Conservation (phyloP, 768 basidiomycete genomes). For the Termitomyces sp. region DNA sequence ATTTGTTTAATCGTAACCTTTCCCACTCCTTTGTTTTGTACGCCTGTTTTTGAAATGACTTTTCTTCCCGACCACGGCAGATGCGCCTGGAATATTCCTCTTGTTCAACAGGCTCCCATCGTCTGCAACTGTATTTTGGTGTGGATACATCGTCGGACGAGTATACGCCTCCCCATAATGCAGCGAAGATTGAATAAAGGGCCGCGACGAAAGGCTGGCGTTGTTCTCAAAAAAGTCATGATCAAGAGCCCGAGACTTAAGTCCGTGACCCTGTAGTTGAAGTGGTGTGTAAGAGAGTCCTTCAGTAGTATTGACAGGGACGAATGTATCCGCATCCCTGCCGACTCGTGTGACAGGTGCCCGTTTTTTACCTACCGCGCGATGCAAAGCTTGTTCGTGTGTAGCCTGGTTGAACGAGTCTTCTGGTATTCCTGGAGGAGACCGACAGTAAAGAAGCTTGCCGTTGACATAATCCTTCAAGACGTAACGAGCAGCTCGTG, state of each 20-base stretch:
- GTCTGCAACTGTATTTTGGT: conserved; percentile 74
- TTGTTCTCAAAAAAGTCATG: conserved; percentile 73
- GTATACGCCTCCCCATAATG: conserved; percentile 56
- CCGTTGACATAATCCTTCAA: conserved; percentile 98
- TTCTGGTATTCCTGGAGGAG: conserved; percentile 68
- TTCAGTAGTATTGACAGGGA: conserved; percentile 34
- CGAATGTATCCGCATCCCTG: conserved; percentile 80
- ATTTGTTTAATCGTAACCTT: conserved; percentile 66
- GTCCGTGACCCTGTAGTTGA: conserved; percentile 25
- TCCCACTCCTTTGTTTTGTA: conserved; percentile 87
- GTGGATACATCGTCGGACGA: conserved; percentile 67
- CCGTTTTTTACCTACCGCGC: conserved; percentile 73
- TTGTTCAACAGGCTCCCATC: conserved; percentile 65
- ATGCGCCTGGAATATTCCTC: conserved; percentile 35
- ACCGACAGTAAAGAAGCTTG: conserved; percentile 84
- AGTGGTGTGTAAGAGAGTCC: conserved; percentile 17
- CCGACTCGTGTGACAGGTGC: conserved; percentile 85
- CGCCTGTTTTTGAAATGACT: conserved; percentile 79
- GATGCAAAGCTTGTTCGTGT: conserved; percentile 51
- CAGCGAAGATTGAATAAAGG: conserved; percentile 57
- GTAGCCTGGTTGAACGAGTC: conserved; percentile 72
- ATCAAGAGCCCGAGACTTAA: conserved; percentile 70
- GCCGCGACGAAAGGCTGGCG: conserved; percentile 43
- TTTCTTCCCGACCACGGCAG: conserved; percentile 60
- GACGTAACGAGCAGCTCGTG: conserved; percentile 85